phyloP scores from a whole-genome alignment of 2,329 filamentous ascomycete genomes.

The Cyphellophora europaea region DNA sequence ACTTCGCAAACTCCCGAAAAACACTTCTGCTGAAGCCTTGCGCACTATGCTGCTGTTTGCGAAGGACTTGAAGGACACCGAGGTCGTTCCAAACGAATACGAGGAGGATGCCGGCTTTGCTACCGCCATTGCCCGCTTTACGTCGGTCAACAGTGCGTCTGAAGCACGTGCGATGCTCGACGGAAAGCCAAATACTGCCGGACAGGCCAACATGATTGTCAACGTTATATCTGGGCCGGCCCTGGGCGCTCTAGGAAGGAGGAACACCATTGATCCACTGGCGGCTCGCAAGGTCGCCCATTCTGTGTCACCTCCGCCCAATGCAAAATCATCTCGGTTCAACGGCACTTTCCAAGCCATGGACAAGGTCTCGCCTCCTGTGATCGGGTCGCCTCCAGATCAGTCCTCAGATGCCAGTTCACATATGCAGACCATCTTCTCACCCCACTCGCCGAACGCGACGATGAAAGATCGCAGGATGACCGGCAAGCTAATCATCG shows the following conservation, averaged over 20 bases:
- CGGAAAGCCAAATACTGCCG: constrained; percentile 53
- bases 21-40: constrained; percentile 48
- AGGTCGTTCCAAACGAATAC: constrained; percentile 45
- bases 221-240: constrained; percentile 39
- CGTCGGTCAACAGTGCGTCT: constrained; percentile 46
- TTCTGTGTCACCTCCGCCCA: constrained; percentile 22
- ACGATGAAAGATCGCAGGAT: constrained; percentile 40
- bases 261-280: constrained; percentile 45
- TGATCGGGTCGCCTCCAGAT: constrained; percentile 33
- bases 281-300: constrained; percentile 26
- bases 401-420: constrained; percentile 42
- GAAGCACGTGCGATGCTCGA: constrained; percentile 51
- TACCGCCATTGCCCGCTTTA: constrained; percentile 51
- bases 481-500: constrained; percentile 55
- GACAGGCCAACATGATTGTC: constrained; percentile 49
- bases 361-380: constrained; percentile 45
- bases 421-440: constrained; percentile 48
- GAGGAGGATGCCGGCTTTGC: constrained; percentile 48
- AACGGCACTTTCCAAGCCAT: constrained; percentile 52
- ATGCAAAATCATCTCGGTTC: constrained; percentile 48
- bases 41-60: constrained; percentile 58
- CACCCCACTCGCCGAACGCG: constrained; percentile 50
- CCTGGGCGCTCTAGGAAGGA: constrained; percentile 27
- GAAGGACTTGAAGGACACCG: constrained; percentile 51
- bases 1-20: constrained; percentile 51